Base-by-base conservation (phyloP, 306 rosid genomes). In the Quercus aquifolioides region DNA sequence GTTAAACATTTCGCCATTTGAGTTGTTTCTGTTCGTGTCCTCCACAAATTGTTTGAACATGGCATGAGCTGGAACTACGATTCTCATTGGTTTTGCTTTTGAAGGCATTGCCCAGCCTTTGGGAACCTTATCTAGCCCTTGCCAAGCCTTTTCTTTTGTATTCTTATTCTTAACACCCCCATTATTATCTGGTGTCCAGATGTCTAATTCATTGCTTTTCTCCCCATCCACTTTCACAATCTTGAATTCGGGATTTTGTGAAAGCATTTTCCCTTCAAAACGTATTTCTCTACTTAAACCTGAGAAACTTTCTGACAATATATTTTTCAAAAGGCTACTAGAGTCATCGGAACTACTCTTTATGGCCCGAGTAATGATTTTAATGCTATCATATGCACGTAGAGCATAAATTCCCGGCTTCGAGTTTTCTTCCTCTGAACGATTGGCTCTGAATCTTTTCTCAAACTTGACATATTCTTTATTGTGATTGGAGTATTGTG, bases 271-370 rank as follows among this genome's bases (percentile, higher is more conserved):
- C 59, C 55, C 80, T 56, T 85, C 75, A 72, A 89, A 89, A 51
- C 72, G 77, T 79, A 90, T 80, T 51, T 80, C 14, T n/a, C 97
- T 93, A 84, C 93, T 87, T 67, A 90, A 79, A 70, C 93, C 91
- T 30, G 28, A 18, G 52, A 83, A 89, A 75, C 54, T 77, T 72
- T 76, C 82, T 2, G 89, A 71, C 56, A 84, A 15, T 30, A 85
- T 76, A 73, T 73, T 83, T 31, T 41, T 21, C 55, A 80, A 65
- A 49, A 78, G 43, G 33, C 60, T 68, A n/a, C 60, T 60, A 6
- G 69, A 23, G 26, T 17, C 80, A 59, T 74, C 55, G 20, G 51
- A 77, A 74, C 76, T 76, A 69, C 74, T 86, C 15, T 80, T 72
- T 59, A 81, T 54, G 69, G 95, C 92, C 52, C 79, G 80, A 79